phyloP scores from a whole-genome alignment of 2,329 filamentous ascomycete genomes.

The Neoscytalidium dimidiatum region DNA sequence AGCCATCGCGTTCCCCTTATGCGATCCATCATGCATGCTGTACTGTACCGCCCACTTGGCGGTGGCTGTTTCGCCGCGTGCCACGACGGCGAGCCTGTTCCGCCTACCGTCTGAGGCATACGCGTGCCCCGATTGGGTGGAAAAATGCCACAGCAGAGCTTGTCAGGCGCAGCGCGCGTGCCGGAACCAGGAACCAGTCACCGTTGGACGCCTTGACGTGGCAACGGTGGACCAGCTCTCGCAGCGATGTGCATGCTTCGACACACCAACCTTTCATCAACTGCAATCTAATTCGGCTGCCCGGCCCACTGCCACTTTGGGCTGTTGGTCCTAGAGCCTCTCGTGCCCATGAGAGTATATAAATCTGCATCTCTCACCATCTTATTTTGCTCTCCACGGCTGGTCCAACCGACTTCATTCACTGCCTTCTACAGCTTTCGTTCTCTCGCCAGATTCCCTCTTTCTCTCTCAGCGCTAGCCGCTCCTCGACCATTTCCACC shows the following conservation, averaged over 20 bases:
- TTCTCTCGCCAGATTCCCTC: conserved; percentile 10
- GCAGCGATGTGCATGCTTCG: conserved; percentile 6
- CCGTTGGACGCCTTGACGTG: conserved; percentile 12
- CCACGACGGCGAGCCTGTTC: not conserved
- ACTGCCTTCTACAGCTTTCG: conserved; percentile 13
- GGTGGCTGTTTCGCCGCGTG: not conserved
- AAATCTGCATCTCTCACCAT: not conserved
- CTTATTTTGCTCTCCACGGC: conserved; percentile 9
- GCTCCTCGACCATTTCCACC: conserved; percentile 3
- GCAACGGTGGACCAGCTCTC: not conserved
- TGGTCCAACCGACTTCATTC: conserved; percentile 19
- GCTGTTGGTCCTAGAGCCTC: conserved; percentile 6
- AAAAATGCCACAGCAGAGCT: not conserved
- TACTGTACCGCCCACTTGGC: not conserved
- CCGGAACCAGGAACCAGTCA: conserved; percentile 7
- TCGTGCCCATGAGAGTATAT: conserved; percentile 7
- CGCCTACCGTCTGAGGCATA: not conserved
- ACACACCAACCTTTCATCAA: conserved; percentile 4
- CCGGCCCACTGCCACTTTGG: conserved; percentile 5
- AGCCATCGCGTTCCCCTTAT: not conserved
- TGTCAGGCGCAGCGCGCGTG: not conserved
- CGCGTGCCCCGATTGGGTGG: conserved; percentile 8
- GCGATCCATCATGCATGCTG: not conserved
- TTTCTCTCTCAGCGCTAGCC: conserved; percentile 12
- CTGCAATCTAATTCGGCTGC: conserved; percentile 12